These are phyloP conservation scores for Cryphonectria parasitica DNA, from an alignment of 2,329 filamentous ascomycete species.

Conservation along the genomic window DNA sequence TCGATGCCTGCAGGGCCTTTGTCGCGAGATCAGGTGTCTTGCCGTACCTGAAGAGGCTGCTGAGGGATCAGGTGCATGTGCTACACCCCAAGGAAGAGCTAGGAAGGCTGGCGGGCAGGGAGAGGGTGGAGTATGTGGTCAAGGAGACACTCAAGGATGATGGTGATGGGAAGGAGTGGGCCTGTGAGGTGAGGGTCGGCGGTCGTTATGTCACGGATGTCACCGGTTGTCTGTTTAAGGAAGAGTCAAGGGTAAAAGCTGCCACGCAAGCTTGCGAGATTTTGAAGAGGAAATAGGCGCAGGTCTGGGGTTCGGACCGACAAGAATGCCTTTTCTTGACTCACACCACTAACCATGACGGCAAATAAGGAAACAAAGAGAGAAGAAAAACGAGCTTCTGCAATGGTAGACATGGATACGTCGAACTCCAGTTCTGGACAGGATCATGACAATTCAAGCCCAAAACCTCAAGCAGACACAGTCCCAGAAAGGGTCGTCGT, in stretches of 20 bases:
- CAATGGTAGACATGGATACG: too few relatives aligned
- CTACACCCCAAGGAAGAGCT: conserved; percentile 71
- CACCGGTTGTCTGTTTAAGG: conserved; percentile 48
- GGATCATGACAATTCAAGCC: too few relatives aligned
- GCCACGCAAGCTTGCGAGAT: conserved; percentile 54
- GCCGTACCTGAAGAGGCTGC: conserved; percentile 61
- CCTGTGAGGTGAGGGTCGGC: conserved; percentile 56
- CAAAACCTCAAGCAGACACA: too few relatives aligned
- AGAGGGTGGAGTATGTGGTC: conserved; percentile 59
- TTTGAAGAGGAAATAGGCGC: conserved; percentile 32
- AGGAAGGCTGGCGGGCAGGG: conserved; percentile 57
- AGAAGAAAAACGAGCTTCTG: neutral
- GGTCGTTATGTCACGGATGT: conserved; percentile 50
- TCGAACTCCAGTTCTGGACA: too few relatives aligned
- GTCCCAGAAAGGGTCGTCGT: too few relatives aligned
- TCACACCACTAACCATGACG: too few relatives aligned
- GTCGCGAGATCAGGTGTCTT: conserved; percentile 69
- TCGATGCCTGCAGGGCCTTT: conserved; percentile 63
- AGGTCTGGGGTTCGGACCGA: neutral
- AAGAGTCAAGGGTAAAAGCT: conserved; percentile 60
- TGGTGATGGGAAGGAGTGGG: conserved; percentile 34
- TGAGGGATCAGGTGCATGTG: conserved; percentile 62
- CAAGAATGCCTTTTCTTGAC: neutral
- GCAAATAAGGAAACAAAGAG: too few relatives aligned
- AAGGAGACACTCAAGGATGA: conserved; percentile 34